Conservation (phyloP, 805 yeast genomes). For the Candida corydali region DNA sequence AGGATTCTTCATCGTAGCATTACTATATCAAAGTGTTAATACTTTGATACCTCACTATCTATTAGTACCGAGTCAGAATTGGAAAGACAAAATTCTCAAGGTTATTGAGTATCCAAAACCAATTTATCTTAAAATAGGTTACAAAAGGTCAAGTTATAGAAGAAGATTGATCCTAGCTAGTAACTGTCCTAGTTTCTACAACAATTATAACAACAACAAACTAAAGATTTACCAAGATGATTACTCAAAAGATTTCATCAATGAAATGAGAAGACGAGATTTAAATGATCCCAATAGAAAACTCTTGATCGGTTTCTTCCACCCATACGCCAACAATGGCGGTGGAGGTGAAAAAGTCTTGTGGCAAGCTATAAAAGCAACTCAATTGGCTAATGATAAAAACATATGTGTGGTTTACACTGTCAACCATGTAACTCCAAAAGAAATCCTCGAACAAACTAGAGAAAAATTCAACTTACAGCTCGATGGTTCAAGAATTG, state of each 20-base stretch:
- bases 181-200: conserved; percentile 32
- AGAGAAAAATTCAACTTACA: conserved; percentile 50
- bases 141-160: conserved; percentile 35
- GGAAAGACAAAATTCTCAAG: conserved; percentile 30
- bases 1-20: conserved; percentile 8
- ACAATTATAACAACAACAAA: conserved; percentile 34
- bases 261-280: conserved; percentile 26
- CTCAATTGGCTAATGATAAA: conserved; percentile 45
- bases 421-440: conserved; percentile 53
- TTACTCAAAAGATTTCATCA: conserved; percentile 19
- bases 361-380: conserved; percentile 86
- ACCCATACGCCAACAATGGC: conserved; percentile 92
- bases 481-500: conserved; percentile 49
- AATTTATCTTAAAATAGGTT: conserved; percentile 32
- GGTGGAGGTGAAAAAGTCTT: conserved; percentile 98
- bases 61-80: conserved; percentile 30
- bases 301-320: conserved; percentile 78
- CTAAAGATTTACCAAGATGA: conserved; percentile 30
- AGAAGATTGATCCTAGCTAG: conserved; percentile 36
- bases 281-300: conserved; percentile 35
- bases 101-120: conserved; percentile 32
- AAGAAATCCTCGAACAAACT: conserved; percentile 49
- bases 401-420: conserved; percentile 71
- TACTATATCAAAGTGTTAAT: conserved; percentile 17
- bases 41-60: conserved; percentile 30